Evolutionary conservation across 129 eudicot genomes (phyloP).

Genomic region (Tagetes patula): DNA sequence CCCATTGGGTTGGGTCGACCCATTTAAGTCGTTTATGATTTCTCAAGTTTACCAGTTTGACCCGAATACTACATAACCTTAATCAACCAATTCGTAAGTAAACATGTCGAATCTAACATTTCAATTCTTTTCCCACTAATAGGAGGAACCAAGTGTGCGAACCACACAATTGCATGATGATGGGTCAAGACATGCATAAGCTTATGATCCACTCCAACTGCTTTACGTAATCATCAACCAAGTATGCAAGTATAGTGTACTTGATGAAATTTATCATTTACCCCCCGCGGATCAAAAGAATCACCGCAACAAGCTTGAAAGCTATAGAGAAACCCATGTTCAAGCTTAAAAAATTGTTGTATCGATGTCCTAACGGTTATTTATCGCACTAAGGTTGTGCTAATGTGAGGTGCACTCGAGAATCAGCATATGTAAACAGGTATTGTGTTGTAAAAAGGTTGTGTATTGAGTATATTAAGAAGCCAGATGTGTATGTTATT

Average conservation of each 20-base stretch:
- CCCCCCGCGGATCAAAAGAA: constrained; percentile 11
- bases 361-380: constrained; percentile 22
- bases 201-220: neutral
- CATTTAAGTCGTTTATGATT: neutral
- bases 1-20: neutral
- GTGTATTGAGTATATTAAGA: constrained; percentile 15
- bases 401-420: constrained; percentile 9
- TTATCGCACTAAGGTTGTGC: constrained; percentile 11
- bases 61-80: neutral
- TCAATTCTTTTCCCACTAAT: neutral
- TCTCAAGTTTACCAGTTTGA: neutral
- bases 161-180: constrained; percentile 85
- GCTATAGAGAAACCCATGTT: constrained; percentile 13
- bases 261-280: constrained; percentile 27
- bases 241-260: constrained; percentile 3
- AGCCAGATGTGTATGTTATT: constrained; percentile 17
- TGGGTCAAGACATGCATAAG: constrained; percentile 66
- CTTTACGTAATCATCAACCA: constrained; percentile 20
- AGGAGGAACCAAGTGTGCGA: constrained; percentile 89
- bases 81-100: neutral
- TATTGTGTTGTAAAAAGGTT: constrained; percentile 34
- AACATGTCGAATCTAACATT: constrained; percentile 1
- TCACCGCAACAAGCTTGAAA: constrained; percentile 20
- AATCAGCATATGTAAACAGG: constrained; percentile 29
- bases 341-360: constrained; percentile 21